Percentiles rank a stretch among this genome's conserved stretches.
phyloP scores from a whole-genome alignment of 1,284 basidiomycete genomes.

The Ceratobasidium sp. region DNA sequence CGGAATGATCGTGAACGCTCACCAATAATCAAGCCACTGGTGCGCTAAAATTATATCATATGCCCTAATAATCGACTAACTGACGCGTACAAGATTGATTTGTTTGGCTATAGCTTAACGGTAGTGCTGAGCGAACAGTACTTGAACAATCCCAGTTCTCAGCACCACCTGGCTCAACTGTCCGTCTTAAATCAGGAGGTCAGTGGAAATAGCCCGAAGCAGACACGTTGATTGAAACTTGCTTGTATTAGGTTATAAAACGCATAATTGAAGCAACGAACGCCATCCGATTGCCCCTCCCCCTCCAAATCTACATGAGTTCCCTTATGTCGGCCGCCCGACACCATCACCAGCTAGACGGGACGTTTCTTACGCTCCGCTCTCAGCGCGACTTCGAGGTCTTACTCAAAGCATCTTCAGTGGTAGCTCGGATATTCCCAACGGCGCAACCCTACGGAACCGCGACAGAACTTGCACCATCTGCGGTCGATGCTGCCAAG shows the following conservation, averaged over 20 bases:
- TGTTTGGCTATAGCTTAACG: constrained; percentile 78
- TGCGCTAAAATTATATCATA: constrained; percentile 53
- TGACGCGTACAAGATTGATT: constrained; percentile 68
- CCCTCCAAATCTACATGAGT: constrained; percentile 71
- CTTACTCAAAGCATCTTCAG: constrained; percentile 71
- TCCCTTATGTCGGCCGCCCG: constrained; percentile 79
- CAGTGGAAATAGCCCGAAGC: constrained; percentile 24
- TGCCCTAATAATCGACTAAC: constrained; percentile 39
- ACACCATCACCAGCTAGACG: constrained; percentile 77
- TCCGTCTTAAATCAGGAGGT: constrained; percentile 44
- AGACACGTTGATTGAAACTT: constrained; percentile 58
- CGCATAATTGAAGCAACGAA: constrained; percentile 55
- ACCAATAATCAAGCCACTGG: constrained; percentile 70
- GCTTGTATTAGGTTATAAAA: constrained; percentile 48
- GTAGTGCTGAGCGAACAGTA: constrained; percentile 55
- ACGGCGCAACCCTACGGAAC: constrained; percentile 11
- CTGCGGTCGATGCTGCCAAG: constrained; percentile 39
- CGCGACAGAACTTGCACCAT: constrained; percentile 13
- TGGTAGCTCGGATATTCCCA: constrained; percentile 58
- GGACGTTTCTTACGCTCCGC: constrained; percentile 70
- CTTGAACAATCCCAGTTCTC: constrained; percentile 55
- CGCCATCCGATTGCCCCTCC: constrained; percentile 60
- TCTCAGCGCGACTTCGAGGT: constrained; percentile 71
- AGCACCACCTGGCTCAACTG: constrained; percentile 42
- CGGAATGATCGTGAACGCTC: constrained; percentile 71